These are phyloP conservation scores for Toxicodendron radicans DNA, from an alignment of 345 rosid species.

Conservation along the genomic window DNA sequence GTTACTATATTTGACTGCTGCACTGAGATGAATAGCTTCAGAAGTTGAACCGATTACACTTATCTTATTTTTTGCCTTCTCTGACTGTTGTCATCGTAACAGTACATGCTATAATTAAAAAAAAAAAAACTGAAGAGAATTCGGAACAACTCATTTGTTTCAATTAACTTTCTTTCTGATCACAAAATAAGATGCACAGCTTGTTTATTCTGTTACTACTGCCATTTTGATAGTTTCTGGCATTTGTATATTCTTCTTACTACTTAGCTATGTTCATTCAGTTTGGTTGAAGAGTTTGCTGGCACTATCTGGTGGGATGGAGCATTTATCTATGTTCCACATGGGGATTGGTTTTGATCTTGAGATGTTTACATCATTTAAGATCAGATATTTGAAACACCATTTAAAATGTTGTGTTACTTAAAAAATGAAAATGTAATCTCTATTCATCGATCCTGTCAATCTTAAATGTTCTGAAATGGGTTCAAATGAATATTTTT, in stretches of 20 bases:
- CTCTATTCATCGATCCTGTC: too few species aligned
- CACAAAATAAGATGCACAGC: constrained; percentile 2
- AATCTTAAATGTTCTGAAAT: too few species aligned
- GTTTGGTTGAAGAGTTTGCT: background rate
- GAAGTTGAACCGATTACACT: background rate
- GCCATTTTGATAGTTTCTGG: background rate
- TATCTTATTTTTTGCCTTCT: background rate
- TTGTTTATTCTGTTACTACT: background rate
- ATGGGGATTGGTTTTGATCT: background rate
- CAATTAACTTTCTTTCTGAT: background rate
- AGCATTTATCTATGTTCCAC: background rate
- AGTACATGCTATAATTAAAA: background rate
- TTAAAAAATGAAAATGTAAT: too few species aligned
- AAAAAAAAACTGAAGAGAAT: background rate
- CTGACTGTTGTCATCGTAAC: background rate
- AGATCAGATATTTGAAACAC: too few species aligned
- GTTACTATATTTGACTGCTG: constrained; percentile 51
- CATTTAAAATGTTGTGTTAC: too few species aligned
- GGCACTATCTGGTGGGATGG: background rate
- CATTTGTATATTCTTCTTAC: background rate
- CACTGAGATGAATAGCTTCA: background rate
- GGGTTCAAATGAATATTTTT: too few species aligned
- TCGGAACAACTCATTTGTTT: background rate
- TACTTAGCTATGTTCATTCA: background rate
- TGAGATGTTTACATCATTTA: background rate